Percentiles rank a stretch among this genome's conserved stretches.
Conservation (phyloP, 106 monocot species). For the Posidonia australis region DNA sequence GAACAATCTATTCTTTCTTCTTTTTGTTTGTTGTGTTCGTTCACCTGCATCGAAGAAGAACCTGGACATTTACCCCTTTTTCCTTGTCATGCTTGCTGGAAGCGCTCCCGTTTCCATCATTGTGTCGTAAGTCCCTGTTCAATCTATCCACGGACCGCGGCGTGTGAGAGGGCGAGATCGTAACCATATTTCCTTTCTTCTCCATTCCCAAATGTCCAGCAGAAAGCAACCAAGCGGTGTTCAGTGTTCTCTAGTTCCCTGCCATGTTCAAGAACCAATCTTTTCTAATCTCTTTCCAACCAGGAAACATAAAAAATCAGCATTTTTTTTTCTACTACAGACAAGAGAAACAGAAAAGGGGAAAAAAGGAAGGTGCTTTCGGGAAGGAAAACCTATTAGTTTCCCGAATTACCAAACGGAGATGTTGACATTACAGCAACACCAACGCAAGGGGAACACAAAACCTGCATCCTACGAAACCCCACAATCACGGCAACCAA, state of each 20-base stretch:
- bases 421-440: background rate
- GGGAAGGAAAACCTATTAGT: background rate
- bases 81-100: conserved; percentile 50
- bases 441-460: background rate
- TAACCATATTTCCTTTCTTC: conserved; percentile 23
- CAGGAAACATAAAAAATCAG: background rate
- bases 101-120: conserved; percentile 43
- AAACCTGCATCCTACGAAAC: conserved; percentile 1
- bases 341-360: background rate
- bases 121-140: conserved; percentile 42
- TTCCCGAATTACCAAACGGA: background rate
- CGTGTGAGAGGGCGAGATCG: conserved; percentile 32
- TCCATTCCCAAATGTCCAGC: conserved; percentile 13
- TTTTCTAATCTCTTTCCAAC: background rate
- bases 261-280: background rate
- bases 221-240: background rate
- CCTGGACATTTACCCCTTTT: conserved; percentile 86
- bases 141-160: conserved; percentile 39
- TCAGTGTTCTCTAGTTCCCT: background rate
- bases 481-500: background rate
- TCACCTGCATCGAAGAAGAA: conserved; percentile 87
- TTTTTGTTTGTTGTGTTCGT: background rate
- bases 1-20: too few species aligned
- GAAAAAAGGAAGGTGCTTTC: background rate
- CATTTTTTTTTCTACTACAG: background rate